Conservation (phyloP, 108 stramenopile species). For the Hondaea fermentalgiana region DNA sequence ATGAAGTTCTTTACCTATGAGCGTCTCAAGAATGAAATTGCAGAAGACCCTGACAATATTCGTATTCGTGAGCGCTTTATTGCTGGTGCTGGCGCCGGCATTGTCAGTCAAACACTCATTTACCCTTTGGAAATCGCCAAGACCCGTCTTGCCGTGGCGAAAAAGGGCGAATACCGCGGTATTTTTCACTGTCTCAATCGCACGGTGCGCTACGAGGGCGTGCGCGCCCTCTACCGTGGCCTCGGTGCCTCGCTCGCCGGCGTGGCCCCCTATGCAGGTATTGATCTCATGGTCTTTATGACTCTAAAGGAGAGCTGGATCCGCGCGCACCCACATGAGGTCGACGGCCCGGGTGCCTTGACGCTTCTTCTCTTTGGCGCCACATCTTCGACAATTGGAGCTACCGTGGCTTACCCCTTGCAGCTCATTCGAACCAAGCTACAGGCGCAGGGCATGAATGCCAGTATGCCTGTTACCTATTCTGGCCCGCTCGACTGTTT, state of each 20-base stretch:
- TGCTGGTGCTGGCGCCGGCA: slow-evolving; percentile 29
- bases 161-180: slow-evolving; percentile 28
- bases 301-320: slow-evolving; percentile 35
- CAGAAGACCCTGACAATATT: background rate
- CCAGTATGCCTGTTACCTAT: slow-evolving; percentile 24
- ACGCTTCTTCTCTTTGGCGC: slow-evolving; percentile 37
- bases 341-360: slow-evolving; percentile 29
- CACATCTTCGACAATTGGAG: slow-evolving; percentile 31
- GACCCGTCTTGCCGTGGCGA: slow-evolving; percentile 36
- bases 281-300: slow-evolving; percentile 40
- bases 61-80: slow-evolving; percentile 9
- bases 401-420: slow-evolving; percentile 41
- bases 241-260: slow-evolving; percentile 36
- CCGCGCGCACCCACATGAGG: slow-evolving; percentile 26
- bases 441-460: slow-evolving; percentile 46
- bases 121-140: slow-evolving; percentile 47
- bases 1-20: slow-evolving; percentile 38
- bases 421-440: slow-evolving; percentile 47
- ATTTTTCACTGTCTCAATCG: slow-evolving; percentile 32
- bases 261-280: slow-evolving; percentile 38
- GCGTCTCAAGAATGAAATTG: background rate
- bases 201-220: slow-evolving; percentile 25
- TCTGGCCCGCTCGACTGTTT: slow-evolving; percentile 39
- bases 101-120: slow-evolving; percentile 20
- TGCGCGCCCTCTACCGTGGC: slow-evolving; percentile 26